A percentile compares a stretch with the other conserved stretches of the same genome.
Conservation (phyloP, 441 rosid species). For the Gossypium schwendimanii region DNA sequence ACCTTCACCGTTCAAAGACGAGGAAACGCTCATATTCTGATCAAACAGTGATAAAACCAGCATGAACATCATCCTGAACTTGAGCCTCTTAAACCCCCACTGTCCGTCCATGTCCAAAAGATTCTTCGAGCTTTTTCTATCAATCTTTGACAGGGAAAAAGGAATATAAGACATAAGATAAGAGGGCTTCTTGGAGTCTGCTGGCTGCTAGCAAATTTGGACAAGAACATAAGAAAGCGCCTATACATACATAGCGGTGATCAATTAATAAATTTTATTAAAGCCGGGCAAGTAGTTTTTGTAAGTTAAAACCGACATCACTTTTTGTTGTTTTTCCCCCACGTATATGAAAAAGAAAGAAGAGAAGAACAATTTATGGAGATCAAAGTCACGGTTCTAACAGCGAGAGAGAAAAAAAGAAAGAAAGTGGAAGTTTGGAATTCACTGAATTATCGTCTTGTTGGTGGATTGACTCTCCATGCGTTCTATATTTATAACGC, state of each 20-base stretch:
- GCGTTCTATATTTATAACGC: slow-evolving; percentile 18
- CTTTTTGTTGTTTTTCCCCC: background rate
- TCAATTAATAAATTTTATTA: background rate
- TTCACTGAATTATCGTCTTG: background rate
- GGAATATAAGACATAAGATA: background rate
- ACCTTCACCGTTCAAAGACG: slow-evolving; percentile 55
- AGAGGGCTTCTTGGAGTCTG: background rate
- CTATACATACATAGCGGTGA: slow-evolving; percentile 1
- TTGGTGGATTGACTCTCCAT: background rate
- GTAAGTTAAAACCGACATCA: background rate
- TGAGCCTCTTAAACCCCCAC: slow-evolving; percentile 25
- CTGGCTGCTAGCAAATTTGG: slow-evolving; percentile 14
- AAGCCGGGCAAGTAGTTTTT: background rate
- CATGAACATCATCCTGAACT: slow-evolving; percentile 24
- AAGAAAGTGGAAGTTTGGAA: background rate
- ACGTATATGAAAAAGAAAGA: background rate
- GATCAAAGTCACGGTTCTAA: slow-evolving; percentile 1
- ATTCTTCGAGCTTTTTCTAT: slow-evolving; percentile 4
- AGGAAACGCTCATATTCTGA: slow-evolving; percentile 33
- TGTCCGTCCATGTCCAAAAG: slow-evolving; percentile 20
- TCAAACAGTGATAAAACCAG: slow-evolving; percentile 28
- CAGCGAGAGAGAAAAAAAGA: background rate
- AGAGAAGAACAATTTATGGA: background rate
- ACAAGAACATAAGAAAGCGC: slow-evolving; percentile 18
- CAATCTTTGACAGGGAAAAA: background rate